Conservation (phyloP, 805 yeast genomes). For the Metschnikowia proteae region DNA sequence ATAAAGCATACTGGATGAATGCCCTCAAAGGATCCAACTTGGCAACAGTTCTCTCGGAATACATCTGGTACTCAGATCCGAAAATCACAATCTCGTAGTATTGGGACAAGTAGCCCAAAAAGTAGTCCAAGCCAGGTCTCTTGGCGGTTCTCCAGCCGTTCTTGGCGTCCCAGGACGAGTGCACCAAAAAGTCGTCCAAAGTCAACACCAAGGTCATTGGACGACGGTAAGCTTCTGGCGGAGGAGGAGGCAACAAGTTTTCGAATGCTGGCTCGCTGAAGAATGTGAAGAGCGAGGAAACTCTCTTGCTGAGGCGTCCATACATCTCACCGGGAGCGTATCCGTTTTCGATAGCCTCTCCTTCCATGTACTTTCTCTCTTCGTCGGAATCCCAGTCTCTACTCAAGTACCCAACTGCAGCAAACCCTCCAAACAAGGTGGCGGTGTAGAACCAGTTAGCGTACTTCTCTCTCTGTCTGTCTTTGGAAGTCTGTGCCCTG, state of each 20-base stretch:
- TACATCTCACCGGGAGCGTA: constrained; percentile 62
- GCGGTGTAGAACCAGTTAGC: constrained; percentile 71
- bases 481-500: constrained; percentile 60
- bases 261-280: constrained; percentile 94
- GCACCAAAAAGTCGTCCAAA: constrained; percentile 85
- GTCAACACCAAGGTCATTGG: constrained; percentile 87
- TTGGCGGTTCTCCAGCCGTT: constrained; percentile 98
- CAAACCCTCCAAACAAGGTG: constrained; percentile 49
- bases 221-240: constrained; percentile 85
- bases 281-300: constrained; percentile 68
- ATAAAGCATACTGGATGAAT: constrained; percentile 78
- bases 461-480: constrained; percentile 75
- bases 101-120: constrained; percentile 88
- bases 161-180: constrained; percentile 87
- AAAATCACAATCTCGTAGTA: constrained; percentile 94
- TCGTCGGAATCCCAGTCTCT: constrained; percentile 85
- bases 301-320: constrained; percentile 67
- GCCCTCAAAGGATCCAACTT: constrained; percentile 94
- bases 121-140: constrained; percentile 97
- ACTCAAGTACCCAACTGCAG: constrained; percentile 61
- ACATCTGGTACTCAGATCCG: constrained; percentile 79
- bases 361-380: constrained; percentile 50
- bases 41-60: constrained; percentile 76
- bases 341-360: constrained; percentile 59
- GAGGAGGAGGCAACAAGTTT: constrained; percentile 89